These are phyloP conservation scores for Claviceps digitariae DNA, from an alignment of 2,329 filamentous ascomycete species.

Conservation along the genomic window DNA sequence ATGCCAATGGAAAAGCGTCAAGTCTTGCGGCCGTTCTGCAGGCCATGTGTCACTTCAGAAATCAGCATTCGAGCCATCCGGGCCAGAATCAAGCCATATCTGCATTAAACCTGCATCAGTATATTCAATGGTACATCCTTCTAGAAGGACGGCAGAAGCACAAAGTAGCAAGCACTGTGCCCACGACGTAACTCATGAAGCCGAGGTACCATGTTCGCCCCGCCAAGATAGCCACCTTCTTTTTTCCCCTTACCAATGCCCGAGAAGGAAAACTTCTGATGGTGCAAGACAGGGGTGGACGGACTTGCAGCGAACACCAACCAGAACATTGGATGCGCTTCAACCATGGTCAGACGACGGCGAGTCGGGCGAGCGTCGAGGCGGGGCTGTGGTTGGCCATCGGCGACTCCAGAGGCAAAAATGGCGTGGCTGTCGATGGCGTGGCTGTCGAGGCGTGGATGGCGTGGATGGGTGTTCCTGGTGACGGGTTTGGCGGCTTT, in stretches of 20 bases:
- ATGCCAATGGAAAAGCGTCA: neutral
- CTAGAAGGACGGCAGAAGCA: slow-evolving; percentile 21
- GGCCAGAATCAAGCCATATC: neutral
- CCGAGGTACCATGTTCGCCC: neutral
- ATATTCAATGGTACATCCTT: slow-evolving; percentile 6
- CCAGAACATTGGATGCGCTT: neutral
- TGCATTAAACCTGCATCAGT: neutral
- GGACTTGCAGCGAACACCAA: slow-evolving; percentile 3
- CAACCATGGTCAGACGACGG: neutral
- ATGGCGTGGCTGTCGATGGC: neutral
- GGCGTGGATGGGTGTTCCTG: too few relatives aligned
- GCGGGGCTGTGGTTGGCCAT: neutral
- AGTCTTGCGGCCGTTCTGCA: neutral
- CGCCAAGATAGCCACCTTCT: too few relatives aligned
- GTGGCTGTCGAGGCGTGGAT: too few relatives aligned
- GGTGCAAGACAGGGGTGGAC: neutral
- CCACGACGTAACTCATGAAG: neutral
- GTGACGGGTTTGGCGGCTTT: neutral
- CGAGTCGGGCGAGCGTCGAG: neutral
- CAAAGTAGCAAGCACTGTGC: neutral
- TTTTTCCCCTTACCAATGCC: too few relatives aligned
- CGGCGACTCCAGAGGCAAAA: slow-evolving; percentile 7
- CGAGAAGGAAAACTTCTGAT: neutral
- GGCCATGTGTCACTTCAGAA: neutral
- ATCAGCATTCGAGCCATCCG: neutral